These are phyloP conservation scores for Bolboschoenoplectus hybrid DNA, from an alignment of 202 grass and related monocot genomes.

Conservation along the genomic window DNA sequence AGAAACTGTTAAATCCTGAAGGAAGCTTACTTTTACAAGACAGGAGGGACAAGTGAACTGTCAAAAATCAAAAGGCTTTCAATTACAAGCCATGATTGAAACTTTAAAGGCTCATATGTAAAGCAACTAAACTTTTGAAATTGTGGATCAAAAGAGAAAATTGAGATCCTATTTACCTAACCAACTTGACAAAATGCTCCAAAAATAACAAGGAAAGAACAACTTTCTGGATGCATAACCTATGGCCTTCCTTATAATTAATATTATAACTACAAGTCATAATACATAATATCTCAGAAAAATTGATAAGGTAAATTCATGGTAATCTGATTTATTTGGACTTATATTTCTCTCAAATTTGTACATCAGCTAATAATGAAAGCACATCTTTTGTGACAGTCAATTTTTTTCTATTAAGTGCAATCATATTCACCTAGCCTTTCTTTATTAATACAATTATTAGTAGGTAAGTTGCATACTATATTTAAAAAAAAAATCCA, in stretches of 20 bases:
- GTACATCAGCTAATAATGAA: neutral
- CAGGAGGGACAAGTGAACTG: neutral
- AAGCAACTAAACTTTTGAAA: conserved; percentile 1
- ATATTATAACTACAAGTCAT: neutral
- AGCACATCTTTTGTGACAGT: neutral
- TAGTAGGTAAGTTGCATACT: too few relatives aligned
- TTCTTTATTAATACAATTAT: too few relatives aligned
- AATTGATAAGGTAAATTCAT: neutral
- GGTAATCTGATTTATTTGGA: neutral
- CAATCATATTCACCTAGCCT: neutral
- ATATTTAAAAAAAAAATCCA: neutral
- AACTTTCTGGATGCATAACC: neutral
- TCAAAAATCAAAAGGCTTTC: conserved; percentile 6
- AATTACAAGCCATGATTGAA: neutral
- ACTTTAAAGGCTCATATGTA: conserved; percentile 7
- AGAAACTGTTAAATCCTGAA: neutral
- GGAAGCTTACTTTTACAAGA: neutral
- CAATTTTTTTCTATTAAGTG: neutral
- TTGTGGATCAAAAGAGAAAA: neutral
- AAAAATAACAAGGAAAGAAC: conserved; percentile 1
- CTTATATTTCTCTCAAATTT: neutral
- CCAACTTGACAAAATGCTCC: conserved; percentile 5
- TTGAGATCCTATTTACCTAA: neutral
- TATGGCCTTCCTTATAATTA: neutral
- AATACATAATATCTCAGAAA: neutral